Evolutionary conservation across 1,284 basidiomycete species (phyloP).

Genomic region (Pulchroboletus neoregius): DNA sequence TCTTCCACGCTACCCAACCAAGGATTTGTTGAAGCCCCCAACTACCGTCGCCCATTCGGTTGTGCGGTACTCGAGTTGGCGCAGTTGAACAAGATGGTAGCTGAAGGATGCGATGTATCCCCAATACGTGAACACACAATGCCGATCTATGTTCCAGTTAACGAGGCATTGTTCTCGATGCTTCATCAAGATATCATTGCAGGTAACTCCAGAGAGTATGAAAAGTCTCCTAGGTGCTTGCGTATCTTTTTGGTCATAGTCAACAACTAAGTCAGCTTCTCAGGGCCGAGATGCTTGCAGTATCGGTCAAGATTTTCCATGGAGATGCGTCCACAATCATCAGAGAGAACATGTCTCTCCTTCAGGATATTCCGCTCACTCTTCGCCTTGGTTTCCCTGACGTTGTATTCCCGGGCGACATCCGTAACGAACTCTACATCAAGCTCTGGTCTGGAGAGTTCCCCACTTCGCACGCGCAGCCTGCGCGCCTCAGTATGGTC

Average conservation of each 20-base stretch:
- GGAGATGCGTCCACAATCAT: constrained; percentile 76
- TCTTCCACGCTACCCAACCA: constrained; percentile 16
- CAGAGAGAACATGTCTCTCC: constrained; percentile 82
- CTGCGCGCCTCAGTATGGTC: constrained; percentile 54
- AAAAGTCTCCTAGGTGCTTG: constrained; percentile 75
- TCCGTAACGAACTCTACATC: constrained; percentile 93
- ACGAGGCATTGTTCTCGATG: constrained; percentile 87
- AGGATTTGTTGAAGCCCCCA: constrained; percentile 36
- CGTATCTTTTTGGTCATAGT: background rate
- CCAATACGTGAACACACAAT: constrained; percentile 75
- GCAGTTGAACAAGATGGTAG: constrained; percentile 65
- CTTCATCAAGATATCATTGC: constrained; percentile 94
- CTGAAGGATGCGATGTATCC: constrained; percentile 59
- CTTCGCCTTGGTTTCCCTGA: constrained; percentile 94
- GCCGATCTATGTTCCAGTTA: constrained; percentile 84
- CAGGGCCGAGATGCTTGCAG: constrained; percentile 81
- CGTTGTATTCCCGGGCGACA: constrained; percentile 89
- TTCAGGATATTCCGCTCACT: constrained; percentile 80
- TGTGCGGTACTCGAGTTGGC: constrained; percentile 89
- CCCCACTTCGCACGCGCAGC: constrained; percentile 47
- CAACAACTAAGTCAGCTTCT: constrained; percentile 9
- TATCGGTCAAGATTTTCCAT: constrained; percentile 89
- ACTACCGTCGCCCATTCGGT: constrained; percentile 86
- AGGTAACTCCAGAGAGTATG: constrained; percentile 75
- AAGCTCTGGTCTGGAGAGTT: constrained; percentile 93